phyloP scores from a whole-genome alignment of 495 filamentous ascomycete genomes.

The Penicillium lividum region DNA sequence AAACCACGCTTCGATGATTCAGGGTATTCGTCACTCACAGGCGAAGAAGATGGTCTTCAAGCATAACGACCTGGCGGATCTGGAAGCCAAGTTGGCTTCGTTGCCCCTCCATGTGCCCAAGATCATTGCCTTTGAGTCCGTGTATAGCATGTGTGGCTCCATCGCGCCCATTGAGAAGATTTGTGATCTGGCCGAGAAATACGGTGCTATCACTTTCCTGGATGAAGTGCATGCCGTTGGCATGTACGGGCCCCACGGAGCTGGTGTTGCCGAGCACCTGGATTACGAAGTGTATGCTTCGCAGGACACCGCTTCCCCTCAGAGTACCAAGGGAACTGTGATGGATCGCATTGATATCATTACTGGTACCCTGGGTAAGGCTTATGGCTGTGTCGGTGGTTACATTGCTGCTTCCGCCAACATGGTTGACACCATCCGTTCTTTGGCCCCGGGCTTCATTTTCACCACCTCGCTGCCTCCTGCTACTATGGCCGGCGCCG shows the following conservation, averaged over 20 bases:
- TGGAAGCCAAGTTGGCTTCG: conserved; percentile 87
- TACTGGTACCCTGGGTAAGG: conserved; percentile 94
- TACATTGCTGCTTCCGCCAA: conserved; percentile 91
- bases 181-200: conserved; percentile 94
- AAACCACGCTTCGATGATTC: conserved; percentile 99
- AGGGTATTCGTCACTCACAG: conserved; percentile 95
- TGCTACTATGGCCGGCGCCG: conserved; percentile 93
- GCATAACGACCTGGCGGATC: conserved; percentile 89
- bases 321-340: conserved; percentile 68
- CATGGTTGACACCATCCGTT: conserved; percentile 93
- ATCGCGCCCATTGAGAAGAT: conserved; percentile 95
- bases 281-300: conserved; percentile 72
- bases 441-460: conserved; percentile 95
- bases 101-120: conserved; percentile 84
- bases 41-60: conserved; percentile 98
- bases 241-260: conserved; percentile 97
- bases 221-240: conserved; percentile 98
- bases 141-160: conserved; percentile 98
- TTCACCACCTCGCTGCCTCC: conserved; percentile 97
- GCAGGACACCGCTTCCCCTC: conserved; percentile 62
- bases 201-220: conserved; percentile 94
- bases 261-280: conserved; percentile 95
- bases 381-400: conserved; percentile 95
- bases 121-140: conserved; percentile 97
- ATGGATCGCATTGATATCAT: conserved; percentile 98